Evolutionary conservation across 2,329 filamentous ascomycete species (phyloP).

Genomic region (Claviceps sp.): DNA sequence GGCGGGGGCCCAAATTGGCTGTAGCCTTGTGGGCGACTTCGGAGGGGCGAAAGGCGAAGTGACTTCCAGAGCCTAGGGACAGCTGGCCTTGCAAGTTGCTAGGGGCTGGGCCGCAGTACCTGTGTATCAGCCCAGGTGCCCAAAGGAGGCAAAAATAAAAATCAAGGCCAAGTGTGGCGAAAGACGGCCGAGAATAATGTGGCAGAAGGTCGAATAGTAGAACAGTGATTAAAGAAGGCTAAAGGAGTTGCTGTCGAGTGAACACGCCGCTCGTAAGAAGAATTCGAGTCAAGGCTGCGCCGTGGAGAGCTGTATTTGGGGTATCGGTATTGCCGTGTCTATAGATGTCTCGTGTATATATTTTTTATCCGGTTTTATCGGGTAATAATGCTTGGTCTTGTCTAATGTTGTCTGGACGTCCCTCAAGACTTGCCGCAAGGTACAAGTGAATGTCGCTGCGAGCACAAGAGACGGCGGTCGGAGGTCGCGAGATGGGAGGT

Average conservation of each 20-base stretch:
- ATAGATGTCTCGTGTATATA: no score
- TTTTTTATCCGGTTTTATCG: no score
- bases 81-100: neutral
- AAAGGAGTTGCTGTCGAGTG: neutral
- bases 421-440: conserved; percentile 24
- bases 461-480: conserved; percentile 3
- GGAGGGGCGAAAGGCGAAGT: conserved; percentile 18
- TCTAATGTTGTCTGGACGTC: conserved; percentile 6
- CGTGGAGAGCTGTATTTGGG: neutral
- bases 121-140: neutral
- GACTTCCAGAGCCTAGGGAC: neutral
- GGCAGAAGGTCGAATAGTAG: neutral
- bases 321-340: neutral
- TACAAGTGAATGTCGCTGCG: conserved; percentile 39
- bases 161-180: conserved; percentile 3
- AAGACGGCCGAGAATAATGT: neutral
- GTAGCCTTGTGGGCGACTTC: conserved; percentile 19
- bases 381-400: neutral
- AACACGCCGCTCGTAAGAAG: neutral
- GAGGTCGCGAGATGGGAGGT: neutral
- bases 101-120: neutral
- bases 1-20: conserved; percentile 7
- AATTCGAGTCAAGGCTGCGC: conserved; percentile 2
- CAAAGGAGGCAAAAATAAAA: no score
- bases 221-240: neutral